Percentiles rank a stretch among this genome's conserved stretches.
phyloP scores from a whole-genome alignment of 306 rosid genomes.

The barrel medic (Medicago truncatula) region DNA sequence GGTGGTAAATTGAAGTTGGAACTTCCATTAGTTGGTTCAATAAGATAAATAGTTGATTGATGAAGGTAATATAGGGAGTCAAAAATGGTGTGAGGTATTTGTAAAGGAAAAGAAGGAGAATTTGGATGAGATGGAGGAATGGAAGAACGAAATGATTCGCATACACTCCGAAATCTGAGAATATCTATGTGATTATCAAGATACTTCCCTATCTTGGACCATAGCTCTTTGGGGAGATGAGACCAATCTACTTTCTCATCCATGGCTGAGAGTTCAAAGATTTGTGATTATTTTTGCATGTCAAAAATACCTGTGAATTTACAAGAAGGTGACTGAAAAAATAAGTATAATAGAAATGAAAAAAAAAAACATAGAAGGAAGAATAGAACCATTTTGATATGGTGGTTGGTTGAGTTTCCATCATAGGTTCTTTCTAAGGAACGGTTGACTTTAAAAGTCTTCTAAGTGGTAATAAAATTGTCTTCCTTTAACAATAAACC shows the following conservation, averaged over 20 bases:
- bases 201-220: constrained; percentile 50
- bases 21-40: constrained; percentile 33
- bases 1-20: background rate
- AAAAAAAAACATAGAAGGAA: background rate
- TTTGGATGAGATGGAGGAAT: constrained; percentile 41
- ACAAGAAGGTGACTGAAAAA: background rate
- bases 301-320: background rate
- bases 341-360: background rate
- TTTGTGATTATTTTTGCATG: background rate
- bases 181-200: constrained; percentile 51
- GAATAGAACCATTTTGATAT: background rate
- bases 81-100: constrained; percentile 40
- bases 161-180: constrained; percentile 65
- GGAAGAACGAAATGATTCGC: constrained; percentile 51
- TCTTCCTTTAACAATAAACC: too few relatives aligned
- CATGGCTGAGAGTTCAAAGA: constrained; percentile 22
- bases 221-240: constrained; percentile 59
- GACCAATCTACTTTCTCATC: constrained; percentile 49
- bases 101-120: constrained; percentile 44
- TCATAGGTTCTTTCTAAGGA: background rate
- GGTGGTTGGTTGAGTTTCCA: background rate
- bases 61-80: background rate
- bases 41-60: constrained; percentile 44
- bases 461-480: background rate
- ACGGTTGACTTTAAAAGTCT: background rate